Evolutionary conservation across 1,284 basidiomycete species (phyloP).

Genomic region (Xerocomus amazonicus): DNA sequence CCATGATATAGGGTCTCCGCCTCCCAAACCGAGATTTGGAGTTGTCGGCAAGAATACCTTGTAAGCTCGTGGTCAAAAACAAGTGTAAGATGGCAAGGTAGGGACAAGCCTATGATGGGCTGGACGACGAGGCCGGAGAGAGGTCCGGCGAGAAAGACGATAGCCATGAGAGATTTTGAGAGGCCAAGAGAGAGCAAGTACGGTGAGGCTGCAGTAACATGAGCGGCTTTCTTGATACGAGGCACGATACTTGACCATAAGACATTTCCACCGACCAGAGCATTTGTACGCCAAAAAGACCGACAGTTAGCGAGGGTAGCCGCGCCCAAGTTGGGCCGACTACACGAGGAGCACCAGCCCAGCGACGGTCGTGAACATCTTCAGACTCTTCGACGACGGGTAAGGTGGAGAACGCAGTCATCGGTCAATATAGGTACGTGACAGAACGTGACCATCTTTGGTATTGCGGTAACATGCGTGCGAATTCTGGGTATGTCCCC

Average conservation of each 20-base stretch:
- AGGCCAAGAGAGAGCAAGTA: slow-evolving; percentile 90
- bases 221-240: slow-evolving; percentile 3
- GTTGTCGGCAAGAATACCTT: slow-evolving; percentile 79
- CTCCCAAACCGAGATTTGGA: slow-evolving; percentile 84
- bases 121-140: slow-evolving; percentile 90
- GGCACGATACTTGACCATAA: slow-evolving; percentile 55
- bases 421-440: slow-evolving; percentile 13
- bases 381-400: slow-evolving; percentile 37
- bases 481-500: too few species aligned
- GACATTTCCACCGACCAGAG: slow-evolving; percentile 93
- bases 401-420: slow-evolving; percentile 48
- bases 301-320: slow-evolving; percentile 71
- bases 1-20: slow-evolving; percentile 82
- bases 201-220: slow-evolving; percentile 63
- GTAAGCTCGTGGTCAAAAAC: neutral
- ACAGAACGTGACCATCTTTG: too few species aligned
- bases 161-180: slow-evolving; percentile 81
- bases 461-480: too few species aligned
- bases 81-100: too few species aligned
- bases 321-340: slow-evolving; percentile 59
- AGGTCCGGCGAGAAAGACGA: slow-evolving; percentile 94
- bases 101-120: slow-evolving; percentile 68
- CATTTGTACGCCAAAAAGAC: slow-evolving; percentile 78
- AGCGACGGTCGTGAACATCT: slow-evolving; percentile 38
- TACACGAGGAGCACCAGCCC: slow-evolving; percentile 53